Percentiles rank a stretch among this genome's conserved stretches.
Conservation (phyloP, 768 basidiomycete genomes). For the Cystobasidiopsis lactophilus region DNA sequence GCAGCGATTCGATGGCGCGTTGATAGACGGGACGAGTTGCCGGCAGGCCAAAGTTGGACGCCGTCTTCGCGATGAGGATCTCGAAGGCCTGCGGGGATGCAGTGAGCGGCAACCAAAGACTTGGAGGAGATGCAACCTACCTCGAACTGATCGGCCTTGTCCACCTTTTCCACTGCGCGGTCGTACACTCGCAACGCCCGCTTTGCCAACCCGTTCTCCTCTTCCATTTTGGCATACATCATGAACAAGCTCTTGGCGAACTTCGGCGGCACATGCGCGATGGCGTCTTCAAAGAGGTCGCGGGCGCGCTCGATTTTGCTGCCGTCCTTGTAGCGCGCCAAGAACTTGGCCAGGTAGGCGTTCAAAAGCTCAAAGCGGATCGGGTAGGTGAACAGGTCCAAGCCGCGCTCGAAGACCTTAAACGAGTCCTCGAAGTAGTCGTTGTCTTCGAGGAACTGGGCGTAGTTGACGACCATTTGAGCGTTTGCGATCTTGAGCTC, state of each 20-base stretch:
- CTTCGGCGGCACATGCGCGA: conserved; percentile 88
- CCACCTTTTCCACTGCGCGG: conserved; percentile 65
- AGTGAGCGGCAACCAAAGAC: background rate
- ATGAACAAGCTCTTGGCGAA: conserved; percentile 85
- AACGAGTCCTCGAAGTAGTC: conserved; percentile 97
- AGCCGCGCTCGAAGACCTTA: conserved; percentile 94
- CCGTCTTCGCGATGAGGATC: conserved; percentile 91
- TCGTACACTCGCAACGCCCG: conserved; percentile 91
- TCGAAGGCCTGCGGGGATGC: conserved; percentile 56
- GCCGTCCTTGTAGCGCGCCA: conserved; percentile 74
- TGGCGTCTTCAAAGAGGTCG: conserved; percentile 89
- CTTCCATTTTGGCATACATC: conserved; percentile 88
- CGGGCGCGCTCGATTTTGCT: conserved; percentile 85
- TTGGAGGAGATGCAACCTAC: conserved; percentile 29
- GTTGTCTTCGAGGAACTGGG: conserved; percentile 89
- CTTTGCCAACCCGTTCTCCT: conserved; percentile 84
- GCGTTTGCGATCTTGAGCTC: conserved; percentile 95
- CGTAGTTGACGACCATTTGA: conserved; percentile 91
- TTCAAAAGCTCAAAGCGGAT: conserved; percentile 99
- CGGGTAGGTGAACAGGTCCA: conserved; percentile 91
- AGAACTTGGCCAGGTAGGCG: conserved; percentile 88
- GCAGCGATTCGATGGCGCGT: conserved; percentile 73
- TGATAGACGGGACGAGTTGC: conserved; percentile 94
- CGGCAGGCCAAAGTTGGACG: conserved; percentile 82
- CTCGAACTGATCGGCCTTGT: conserved; percentile 83